phyloP scores from a whole-genome alignment of 2,329 filamentous ascomycete species.

The Ophiostoma himal-ulmi region DNA sequence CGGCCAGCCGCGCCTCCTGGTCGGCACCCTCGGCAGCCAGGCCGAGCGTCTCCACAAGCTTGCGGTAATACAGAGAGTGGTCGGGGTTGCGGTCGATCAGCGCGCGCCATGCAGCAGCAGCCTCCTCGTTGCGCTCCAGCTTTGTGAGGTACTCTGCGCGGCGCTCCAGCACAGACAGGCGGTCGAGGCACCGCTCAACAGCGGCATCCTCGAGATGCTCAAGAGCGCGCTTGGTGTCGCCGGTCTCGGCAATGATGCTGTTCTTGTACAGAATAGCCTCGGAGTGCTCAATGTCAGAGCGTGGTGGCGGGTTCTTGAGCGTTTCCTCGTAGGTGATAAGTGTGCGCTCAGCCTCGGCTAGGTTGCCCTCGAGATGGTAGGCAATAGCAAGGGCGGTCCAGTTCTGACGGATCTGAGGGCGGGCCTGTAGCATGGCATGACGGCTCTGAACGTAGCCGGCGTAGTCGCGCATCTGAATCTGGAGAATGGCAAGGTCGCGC shows the following conservation, averaged over 20 bases:
- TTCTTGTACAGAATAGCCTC: slow-evolving; percentile 96
- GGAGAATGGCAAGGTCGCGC: slow-evolving; percentile 83
- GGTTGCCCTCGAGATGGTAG: slow-evolving; percentile 81
- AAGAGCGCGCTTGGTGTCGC: slow-evolving; percentile 74
- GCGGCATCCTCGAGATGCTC: slow-evolving; percentile 76
- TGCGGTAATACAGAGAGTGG: slow-evolving; percentile 78
- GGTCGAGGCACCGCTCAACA: slow-evolving; percentile 73
- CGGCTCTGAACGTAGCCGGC: slow-evolving; percentile 88
- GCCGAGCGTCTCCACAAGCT: slow-evolving; percentile 60
- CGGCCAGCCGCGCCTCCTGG: slow-evolving; percentile 53
- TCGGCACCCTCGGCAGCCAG: slow-evolving; percentile 54
- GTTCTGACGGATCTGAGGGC: slow-evolving; percentile 77
- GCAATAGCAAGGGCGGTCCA: slow-evolving; percentile 98
- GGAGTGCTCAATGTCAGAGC: slow-evolving; percentile 82
- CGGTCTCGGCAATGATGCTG: slow-evolving; percentile 82
- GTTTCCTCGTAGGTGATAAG: slow-evolving; percentile 91
- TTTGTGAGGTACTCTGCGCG: slow-evolving; percentile 78
- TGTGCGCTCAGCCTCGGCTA: slow-evolving; percentile 81
- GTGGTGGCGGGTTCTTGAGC: slow-evolving; percentile 70
- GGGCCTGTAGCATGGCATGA: slow-evolving; percentile 77
- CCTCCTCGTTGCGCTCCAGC: slow-evolving; percentile 71
- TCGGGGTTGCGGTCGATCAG: slow-evolving; percentile 85
- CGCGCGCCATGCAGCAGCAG: slow-evolving; percentile 70
- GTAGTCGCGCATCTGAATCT: slow-evolving; percentile 96
- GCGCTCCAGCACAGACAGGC: slow-evolving; percentile 76